Base-by-base conservation (phyloP, 2,329 filamentous ascomycete genomes). In the Sporothrix phasma region DNA sequence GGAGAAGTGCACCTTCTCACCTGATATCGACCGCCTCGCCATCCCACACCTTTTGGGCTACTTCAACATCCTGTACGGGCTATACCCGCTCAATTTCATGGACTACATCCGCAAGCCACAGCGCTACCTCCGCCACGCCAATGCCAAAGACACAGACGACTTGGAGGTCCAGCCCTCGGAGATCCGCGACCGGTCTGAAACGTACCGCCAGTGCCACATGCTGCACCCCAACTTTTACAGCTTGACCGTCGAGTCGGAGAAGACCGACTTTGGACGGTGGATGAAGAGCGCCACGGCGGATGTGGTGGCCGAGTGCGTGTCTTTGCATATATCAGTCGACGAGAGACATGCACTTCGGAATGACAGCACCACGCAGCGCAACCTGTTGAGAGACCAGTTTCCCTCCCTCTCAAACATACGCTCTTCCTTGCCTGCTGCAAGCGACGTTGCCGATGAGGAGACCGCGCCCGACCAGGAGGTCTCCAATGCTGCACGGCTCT, bases 41-140 rank as follows among this genome's bases (percentile, higher is more conserved):
- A 83, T 90, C 2, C 84, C 86, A 5, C 86, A 90, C 66, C 79
- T 93, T 1, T 76, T 86, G 62, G 84, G 87, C 69, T 92, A 90
- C 73, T 94, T 92, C 70, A 92, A 89, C 2, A 87, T 92, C 29
- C 79, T 94, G 0, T 94, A 94, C 69, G 90, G 90, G 0, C 76
- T 94, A 4, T 94, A 93, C 68, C 90, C 90, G 1, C 84, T 93
- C 71, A 93, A 93, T 72, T 91, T 94, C 69, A 88, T 91, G 84
- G 88, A 88, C 73, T 94, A 93, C 72, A 88, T 94, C 67, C 84
- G 89, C 64, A 93, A 93, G 71, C 89, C 90, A 3, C 85, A 91
- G 69, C 84, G 88, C 67, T 93, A 89, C 71, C 78, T 94, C 10
- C 86, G 90, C 54, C 87, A 88, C 70, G 84, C 88, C 46, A 84